These are phyloP conservation scores for Leccinum truebloodii DNA, from an alignment of 768 basidiomycete genomes.

Conservation along the genomic window DNA sequence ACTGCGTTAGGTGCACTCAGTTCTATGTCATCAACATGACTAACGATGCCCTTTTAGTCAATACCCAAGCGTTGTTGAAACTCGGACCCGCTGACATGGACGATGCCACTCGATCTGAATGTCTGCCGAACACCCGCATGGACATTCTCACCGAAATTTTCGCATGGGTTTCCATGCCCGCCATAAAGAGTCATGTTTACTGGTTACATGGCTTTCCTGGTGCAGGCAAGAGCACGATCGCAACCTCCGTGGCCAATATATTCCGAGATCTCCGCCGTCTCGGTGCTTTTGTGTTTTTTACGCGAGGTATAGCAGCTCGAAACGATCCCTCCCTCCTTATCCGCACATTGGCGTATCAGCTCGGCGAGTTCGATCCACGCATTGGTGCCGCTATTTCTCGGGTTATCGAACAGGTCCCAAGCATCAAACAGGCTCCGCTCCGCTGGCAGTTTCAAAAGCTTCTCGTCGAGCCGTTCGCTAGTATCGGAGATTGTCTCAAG, in stretches of 20 bases:
- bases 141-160: conserved; percentile 30
- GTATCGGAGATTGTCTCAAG: conserved; percentile 15
- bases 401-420: conserved; percentile 29
- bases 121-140: conserved; percentile 34
- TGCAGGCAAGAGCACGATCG: conserved; percentile 38
- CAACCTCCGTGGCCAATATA: conserved; percentile 37
- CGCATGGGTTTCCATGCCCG: conserved; percentile 27
- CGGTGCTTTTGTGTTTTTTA: conserved; percentile 38
- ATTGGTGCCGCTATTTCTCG: conserved; percentile 27
- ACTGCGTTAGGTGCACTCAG: conserved; percentile 22
- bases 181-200: conserved; percentile 23
- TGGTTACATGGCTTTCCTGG: conserved; percentile 40
- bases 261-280: conserved; percentile 35
- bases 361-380: conserved; percentile 34
- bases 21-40: background rate
- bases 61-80: conserved; percentile 23
- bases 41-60: conserved; percentile 14
- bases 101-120: conserved; percentile 24
- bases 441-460: conserved; percentile 36
- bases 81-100: conserved; percentile 34
- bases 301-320: conserved; percentile 30
- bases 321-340: conserved; percentile 33
- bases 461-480: conserved; percentile 33
- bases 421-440: conserved; percentile 30
- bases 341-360: conserved; percentile 37